phyloP scores from a whole-genome alignment of 2,329 filamentous ascomycete genomes.

The Colletotrichum tofieldiae region DNA sequence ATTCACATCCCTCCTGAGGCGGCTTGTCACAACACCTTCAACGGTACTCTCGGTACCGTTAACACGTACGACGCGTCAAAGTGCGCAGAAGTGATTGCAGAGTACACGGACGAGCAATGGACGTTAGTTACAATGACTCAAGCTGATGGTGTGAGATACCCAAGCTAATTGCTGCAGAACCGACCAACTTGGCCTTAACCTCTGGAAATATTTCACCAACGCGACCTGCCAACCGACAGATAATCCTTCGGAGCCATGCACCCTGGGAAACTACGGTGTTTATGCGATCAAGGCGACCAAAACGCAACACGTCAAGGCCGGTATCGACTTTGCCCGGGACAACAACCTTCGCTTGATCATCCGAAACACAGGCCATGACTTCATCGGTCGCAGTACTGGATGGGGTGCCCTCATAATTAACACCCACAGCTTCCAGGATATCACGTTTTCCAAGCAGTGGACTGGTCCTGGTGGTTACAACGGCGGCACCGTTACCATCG shows the following conservation, averaged over 20 bases:
- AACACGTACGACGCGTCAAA: constrained; percentile 54
- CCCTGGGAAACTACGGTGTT: constrained; percentile 56
- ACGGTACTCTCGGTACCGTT: constrained; percentile 27
- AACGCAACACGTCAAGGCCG: constrained; percentile 48
- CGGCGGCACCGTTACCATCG: no score
- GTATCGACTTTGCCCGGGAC: constrained; percentile 49
- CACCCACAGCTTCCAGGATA: no score
- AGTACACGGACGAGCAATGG: constrained; percentile 54
- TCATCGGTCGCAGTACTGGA: constrained; percentile 73
- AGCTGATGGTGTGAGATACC: neutral
- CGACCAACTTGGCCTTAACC: constrained; percentile 49
- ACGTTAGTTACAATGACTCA: constrained; percentile 48
- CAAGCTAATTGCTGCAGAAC: constrained; percentile 36
- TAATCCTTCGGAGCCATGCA: constrained; percentile 46
- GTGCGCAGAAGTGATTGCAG: constrained; percentile 51
- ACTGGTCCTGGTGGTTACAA: no score
- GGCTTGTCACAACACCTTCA: constrained; percentile 55
- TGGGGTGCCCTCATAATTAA: constrained; percentile 64
- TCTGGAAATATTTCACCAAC: constrained; percentile 61
- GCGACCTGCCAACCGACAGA: constrained; percentile 55
- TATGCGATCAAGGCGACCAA: constrained; percentile 49
- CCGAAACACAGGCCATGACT: constrained; percentile 72
- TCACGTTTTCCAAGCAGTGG: no score
- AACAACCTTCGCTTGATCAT: constrained; percentile 68
- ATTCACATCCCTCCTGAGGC: constrained; percentile 50